Base-by-base conservation (phyloP, 129 eudicot species). In the Ambrosia artemisiifolia region DNA sequence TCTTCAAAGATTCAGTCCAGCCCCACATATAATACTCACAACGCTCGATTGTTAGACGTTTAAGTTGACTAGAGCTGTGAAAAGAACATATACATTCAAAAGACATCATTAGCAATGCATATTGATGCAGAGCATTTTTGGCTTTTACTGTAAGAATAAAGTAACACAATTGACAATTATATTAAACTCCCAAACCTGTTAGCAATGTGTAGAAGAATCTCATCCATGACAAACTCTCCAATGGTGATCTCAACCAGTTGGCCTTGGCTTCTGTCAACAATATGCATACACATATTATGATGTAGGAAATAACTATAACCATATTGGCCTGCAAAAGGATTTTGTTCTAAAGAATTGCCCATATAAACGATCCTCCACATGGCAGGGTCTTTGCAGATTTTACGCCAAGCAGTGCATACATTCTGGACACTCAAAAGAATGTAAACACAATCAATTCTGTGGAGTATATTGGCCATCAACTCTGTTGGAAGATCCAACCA, bases 191-290 rank as follows among this genome's bases (percentile, higher is more conserved):
- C 70, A 18, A 14, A 63, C 69, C 69, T 63, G 10, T 63, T 30
- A 34, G 69, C 69, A 63, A 63, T 13, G 18, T 63, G 16, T 32
- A 6, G 7, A 63, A 63, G 69, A 40, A 63, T 6, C 49, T 63
- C 69, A 14, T 36, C 14, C 8, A 13, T 7, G 16, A 0, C 32
- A 63, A 63, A 40, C 8, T 9, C 8, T n/a, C n/a, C n/a, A n/a
- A n/a, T n/a, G n/a, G n/a, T n/a, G n/a, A n/a, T n/a, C n/a, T n/a
- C n/a, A n/a, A n/a, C n/a, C n/a, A n/a, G n/a, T n/a, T n/a, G n/a
- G n/a, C n/a, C n/a, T n/a, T n/a, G n/a, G n/a, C n/a, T n/a, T n/a
- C n/a, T n/a, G n/a, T n/a, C n/a, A n/a, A n/a, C n/a, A n/a, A n/a
- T n/a, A n/a, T n/a, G n/a, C n/a, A n/a, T n/a, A n/a, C n/a, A n/a